Evolutionary conservation across 2,329 filamentous ascomycete genomes (phyloP), one percentile per base, ranked within the genome.

Genomic region (Epicoccum sorghinum): DNA sequence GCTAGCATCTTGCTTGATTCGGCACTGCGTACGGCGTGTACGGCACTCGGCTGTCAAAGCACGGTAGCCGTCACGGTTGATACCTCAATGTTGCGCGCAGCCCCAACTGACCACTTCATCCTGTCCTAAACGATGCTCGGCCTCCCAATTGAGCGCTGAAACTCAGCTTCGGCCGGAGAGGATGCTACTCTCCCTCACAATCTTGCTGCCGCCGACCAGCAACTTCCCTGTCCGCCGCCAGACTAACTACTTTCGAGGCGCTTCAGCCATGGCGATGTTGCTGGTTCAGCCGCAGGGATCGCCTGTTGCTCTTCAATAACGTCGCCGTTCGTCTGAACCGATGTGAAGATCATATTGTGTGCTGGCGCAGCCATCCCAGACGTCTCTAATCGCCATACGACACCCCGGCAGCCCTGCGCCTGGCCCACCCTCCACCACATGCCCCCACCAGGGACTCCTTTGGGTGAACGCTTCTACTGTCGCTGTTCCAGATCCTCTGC

Each of bases 401-500:
- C 41, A 65, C 51, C 67, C 69, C 65, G 62, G 64, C 67, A 71
- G 68, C 70, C 69, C 65, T 72, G 69, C 62, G 62, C 62, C 51
- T 52, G 62, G 63, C 64, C 68, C 66, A 70, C 62, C 68, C 60
- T 63, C 66, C 64, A 66, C 65, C 59, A 63, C 62, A 57, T 55
- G 47, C 62, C 66, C 62, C 61, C 66, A 65, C 63, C 58, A 60
- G 55, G 57, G 55, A 45, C 69, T 71, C 62, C 62, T 74, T 74
- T 69, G 61, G 69, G 69, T 69, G 71, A 73, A 72, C 70, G 68
- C 65, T 66, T 73, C 66, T 69, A 67, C 66, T 71, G 64, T 72
- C 61, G 65, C 63, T 61, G 72, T 75, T 74, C 69, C 71, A 75
- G 70, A 72, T 74, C 66, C 65, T 62, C 70, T 73, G 70, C 71